phyloP scores from a whole-genome alignment of 2,329 filamentous ascomycete genomes.

The Zasmidium citrigriseum region DNA sequence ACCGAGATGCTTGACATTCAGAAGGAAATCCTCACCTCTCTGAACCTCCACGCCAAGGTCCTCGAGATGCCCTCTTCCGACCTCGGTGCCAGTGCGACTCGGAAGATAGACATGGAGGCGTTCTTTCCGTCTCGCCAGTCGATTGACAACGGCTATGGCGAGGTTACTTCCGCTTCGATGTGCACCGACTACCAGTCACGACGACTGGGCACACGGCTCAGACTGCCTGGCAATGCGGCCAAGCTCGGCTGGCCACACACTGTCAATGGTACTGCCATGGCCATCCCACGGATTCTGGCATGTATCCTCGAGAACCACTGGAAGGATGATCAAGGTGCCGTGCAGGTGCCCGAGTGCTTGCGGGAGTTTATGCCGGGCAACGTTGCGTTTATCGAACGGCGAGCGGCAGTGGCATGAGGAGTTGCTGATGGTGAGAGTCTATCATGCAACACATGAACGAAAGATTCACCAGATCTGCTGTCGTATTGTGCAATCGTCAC shows the following conservation, averaged over 20 bases:
- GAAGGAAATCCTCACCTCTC: constrained; percentile 73
- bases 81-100: constrained; percentile 80
- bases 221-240: constrained; percentile 45
- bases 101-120: constrained; percentile 92
- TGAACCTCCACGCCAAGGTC: constrained; percentile 82
- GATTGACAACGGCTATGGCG: constrained; percentile 78
- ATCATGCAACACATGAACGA: not conserved
- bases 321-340: constrained; percentile 67
- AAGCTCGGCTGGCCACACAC: constrained; percentile 79
- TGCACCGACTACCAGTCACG: constrained; percentile 95
- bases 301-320: constrained; percentile 90
- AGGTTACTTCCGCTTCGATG: constrained; percentile 85
- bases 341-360: constrained; percentile 77
- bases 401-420: not conserved
- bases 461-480: not conserved
- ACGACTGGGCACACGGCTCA: constrained; percentile 74
- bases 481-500: not conserved
- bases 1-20: constrained; percentile 86
- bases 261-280: constrained; percentile 89
- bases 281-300: constrained; percentile 84
- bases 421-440: not conserved
- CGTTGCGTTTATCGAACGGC: constrained; percentile 6
- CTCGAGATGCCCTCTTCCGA: constrained; percentile 90
- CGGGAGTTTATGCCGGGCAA: constrained; percentile 70
- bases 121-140: constrained; percentile 80